Conservation (phyloP, 108 stramenopile genomes). For the Aureococcus anophagefferens region DNA sequence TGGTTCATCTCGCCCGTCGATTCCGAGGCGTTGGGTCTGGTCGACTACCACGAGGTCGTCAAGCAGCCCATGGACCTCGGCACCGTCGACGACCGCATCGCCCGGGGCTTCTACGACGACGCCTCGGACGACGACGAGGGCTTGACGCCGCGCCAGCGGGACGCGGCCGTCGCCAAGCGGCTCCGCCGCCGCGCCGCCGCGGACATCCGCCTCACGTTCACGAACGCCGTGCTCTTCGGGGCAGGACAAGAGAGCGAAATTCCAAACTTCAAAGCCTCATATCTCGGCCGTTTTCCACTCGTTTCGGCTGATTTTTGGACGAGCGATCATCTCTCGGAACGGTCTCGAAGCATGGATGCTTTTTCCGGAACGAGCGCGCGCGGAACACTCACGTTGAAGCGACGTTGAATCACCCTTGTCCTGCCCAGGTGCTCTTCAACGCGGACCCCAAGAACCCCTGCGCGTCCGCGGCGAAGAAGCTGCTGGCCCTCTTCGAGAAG, state of each 20-base stretch:
- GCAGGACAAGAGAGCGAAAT: no score
- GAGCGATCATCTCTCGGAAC: no score
- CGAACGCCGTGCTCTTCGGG: background rate
- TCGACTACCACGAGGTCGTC: slow-evolving; percentile 64
- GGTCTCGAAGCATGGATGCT: no score
- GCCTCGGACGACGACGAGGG: background rate
- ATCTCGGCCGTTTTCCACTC: no score
- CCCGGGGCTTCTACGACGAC: background rate
- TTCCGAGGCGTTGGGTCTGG: slow-evolving; percentile 56
- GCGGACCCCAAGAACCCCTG: background rate
- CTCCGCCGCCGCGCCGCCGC: background rate
- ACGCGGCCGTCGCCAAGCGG: background rate
- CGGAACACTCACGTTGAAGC: no score
- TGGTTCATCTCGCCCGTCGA: slow-evolving; percentile 39
- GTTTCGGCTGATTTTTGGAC: no score
- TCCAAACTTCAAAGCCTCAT: no score
- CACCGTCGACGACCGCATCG: slow-evolving; percentile 39
- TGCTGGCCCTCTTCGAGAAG: background rate
- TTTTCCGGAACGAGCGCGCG: no score
- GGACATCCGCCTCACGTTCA: background rate
- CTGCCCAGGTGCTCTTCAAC: no score
- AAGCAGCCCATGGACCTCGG: slow-evolving; percentile 79
- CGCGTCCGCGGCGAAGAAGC: background rate
- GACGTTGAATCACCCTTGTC: no score
- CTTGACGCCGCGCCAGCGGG: background rate